Base-by-base conservation (phyloP, 1,284 basidiomycete genomes). In the Puccinia novopanici region DNA sequence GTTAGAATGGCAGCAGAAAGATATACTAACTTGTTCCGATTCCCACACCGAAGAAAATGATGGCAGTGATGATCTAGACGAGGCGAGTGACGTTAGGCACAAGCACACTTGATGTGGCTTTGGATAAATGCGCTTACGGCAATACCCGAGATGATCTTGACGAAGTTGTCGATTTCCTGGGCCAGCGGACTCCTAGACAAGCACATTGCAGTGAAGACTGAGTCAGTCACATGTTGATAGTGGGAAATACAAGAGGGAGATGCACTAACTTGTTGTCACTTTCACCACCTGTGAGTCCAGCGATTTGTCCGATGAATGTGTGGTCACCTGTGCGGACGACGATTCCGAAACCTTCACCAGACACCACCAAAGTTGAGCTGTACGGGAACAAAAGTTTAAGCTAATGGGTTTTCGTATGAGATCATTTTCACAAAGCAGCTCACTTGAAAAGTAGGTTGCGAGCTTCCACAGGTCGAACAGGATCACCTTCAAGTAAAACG, bases 281-380 rank as follows among this genome's bases (percentile, higher is more conserved):
- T 84, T 91, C 90, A 6, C 88, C 88, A 22, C 90, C 90, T 54
- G 90, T 91, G 30, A 91, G 87, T 48, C 87, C 88, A 3, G 90
- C 90, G 82, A 91, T 91, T 85, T 91, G 90, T 68, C 89, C 90
- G 74, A 91, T 91, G 83, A 91, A 87, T 2, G 90, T 91, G 78
- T 89, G 87, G 82, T 91, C 90, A 59, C 90, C 90, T 22, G 90
- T 91, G n/a, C 89, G 88, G 15, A 90, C 89, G 70, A 91, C 90
- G 57, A 90, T 90, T 81, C 90, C 90, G 88, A 89, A 91, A 74
- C 86, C 90, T 87, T 91, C 90, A 24, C 90, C 90, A 83, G 90
- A 91, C 74, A 91, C 89, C 8, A 91, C 85, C 30, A 91, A 86
- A 3, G 90, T 91, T 8, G 90, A 91, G 83, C 79, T 80, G 30